Conservation (phyloP, 192 early-diverging fungal species). For the Powellomyces hirtus region DNA sequence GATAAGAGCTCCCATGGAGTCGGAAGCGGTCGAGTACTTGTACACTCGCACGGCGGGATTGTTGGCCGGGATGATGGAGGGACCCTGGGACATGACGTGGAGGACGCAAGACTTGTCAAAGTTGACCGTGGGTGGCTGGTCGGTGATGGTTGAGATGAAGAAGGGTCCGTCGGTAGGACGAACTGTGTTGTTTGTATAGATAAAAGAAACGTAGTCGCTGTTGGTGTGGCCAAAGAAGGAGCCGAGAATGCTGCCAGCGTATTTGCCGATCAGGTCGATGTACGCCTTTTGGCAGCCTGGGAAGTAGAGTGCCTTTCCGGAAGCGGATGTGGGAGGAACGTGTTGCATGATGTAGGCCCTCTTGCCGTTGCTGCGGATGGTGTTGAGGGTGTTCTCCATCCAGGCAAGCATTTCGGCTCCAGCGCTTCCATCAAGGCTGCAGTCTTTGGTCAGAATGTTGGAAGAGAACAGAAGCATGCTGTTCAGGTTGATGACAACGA, state of each 20-base stretch:
- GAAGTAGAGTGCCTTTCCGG: slow-evolving; percentile 2
- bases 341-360: slow-evolving; percentile 29
- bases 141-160: slow-evolving; percentile 18
- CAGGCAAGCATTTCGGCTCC: slow-evolving; percentile 29
- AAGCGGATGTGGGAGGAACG: slow-evolving; percentile 1
- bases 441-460: slow-evolving; percentile 26
- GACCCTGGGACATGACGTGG: slow-evolving; percentile 14
- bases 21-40: slow-evolving; percentile 3
- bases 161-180: slow-evolving; percentile 1
- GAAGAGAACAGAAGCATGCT: slow-evolving; percentile 26
- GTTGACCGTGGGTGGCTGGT: background rate
- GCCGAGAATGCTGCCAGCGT: slow-evolving; percentile 23
- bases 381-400: slow-evolving; percentile 8
- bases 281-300: slow-evolving; percentile 14
- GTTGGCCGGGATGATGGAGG: slow-evolving; percentile 20
- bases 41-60: slow-evolving; percentile 30
- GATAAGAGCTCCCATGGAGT: slow-evolving; percentile 4
- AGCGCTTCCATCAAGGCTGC: background rate
- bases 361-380: background rate
- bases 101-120: slow-evolving; percentile 17
- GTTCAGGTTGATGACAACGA: slow-evolving; percentile 34
- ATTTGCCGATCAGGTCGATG: slow-evolving; percentile 15
- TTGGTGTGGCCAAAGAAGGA: slow-evolving; percentile 32
- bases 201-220: slow-evolving; percentile 21
- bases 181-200: slow-evolving; percentile 28